phyloP scores from a whole-genome alignment of 495 filamentous ascomycete genomes.

The Filosporella fistucella region DNA sequence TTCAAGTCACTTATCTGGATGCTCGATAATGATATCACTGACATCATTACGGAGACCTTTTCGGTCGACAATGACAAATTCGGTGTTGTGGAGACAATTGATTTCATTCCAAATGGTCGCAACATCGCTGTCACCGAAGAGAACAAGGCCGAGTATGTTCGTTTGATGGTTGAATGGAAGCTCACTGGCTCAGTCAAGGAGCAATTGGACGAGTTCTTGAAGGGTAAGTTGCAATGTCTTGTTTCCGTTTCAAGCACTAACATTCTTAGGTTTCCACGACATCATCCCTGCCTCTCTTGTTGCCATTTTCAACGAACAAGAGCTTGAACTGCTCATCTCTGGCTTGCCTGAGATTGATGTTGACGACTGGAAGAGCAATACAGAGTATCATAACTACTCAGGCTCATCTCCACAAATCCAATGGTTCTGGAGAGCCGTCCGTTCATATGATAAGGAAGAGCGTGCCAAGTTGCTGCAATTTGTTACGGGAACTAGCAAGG shows the following conservation, averaged over 20 bases:
- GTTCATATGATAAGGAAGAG: constrained; percentile 98
- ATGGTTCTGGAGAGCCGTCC: constrained; percentile 99
- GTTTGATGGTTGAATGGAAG: constrained; percentile 88
- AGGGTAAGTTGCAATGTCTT: constrained; percentile 50
- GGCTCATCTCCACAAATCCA: constrained; percentile 94
- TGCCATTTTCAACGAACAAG: constrained; percentile 97
- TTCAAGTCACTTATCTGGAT: constrained; percentile 99
- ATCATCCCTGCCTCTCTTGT: constrained; percentile 94
- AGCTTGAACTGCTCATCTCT: constrained; percentile 94
- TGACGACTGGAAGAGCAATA: constrained; percentile 98
- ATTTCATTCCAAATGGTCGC: constrained; percentile 80
- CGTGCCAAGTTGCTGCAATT: constrained; percentile 96
- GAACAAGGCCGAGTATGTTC: constrained; percentile 97
- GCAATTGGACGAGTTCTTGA: constrained; percentile 93
- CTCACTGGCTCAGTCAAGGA: constrained; percentile 86
- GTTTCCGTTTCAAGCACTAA: not conserved
- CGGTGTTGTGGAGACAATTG: constrained; percentile 80
- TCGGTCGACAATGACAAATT: constrained; percentile 91
- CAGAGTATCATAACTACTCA: constrained; percentile 97
- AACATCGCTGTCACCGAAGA: constrained; percentile 94
- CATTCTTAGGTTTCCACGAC: constrained; percentile 79
- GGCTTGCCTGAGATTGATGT: constrained; percentile 96
- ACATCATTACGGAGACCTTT: constrained; percentile 97
- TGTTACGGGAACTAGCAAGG: constrained; percentile 97
- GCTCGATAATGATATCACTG: constrained; percentile 98